Evolutionary conservation across 495 filamentous ascomycete genomes (phyloP).

Genomic region (Lichina pygmaea): DNA sequence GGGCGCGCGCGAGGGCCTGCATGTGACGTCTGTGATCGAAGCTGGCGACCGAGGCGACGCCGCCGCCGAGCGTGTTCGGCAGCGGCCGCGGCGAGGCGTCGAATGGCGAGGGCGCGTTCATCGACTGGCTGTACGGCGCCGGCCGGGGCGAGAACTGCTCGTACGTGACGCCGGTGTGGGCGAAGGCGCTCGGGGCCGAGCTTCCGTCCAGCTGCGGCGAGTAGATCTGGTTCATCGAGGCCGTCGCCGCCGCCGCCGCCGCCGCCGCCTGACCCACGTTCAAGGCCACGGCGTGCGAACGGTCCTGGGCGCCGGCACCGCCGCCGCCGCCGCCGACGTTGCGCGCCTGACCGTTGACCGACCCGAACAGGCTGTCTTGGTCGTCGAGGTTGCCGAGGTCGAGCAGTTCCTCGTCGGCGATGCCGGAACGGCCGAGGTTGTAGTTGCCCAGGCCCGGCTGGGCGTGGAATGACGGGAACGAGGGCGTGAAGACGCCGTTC

Average conservation of each 20-base stretch:
- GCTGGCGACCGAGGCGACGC: neutral
- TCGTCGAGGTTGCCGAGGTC: conserved; percentile 23
- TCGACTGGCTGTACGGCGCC: conserved; percentile 28
- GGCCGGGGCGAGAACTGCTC: conserved; percentile 42
- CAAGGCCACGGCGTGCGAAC: neutral
- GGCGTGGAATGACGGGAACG: conserved; percentile 5
- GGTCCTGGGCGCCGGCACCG: conserved; percentile 2
- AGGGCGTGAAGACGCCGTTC: conserved; percentile 7
- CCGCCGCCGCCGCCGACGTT: conserved; percentile 2
- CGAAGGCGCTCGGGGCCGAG: conserved; percentile 30
- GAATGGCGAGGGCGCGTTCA: conserved; percentile 41
- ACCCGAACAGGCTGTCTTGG: conserved; percentile 1
- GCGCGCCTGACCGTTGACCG: too few species aligned
- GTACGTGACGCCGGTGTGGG: conserved; percentile 29
- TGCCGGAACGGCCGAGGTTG: conserved; percentile 20
- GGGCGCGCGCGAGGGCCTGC: neutral
- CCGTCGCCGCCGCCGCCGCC: conserved; percentile 7
- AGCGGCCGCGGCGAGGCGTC: conserved; percentile 15
- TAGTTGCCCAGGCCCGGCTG: conserved; percentile 9
- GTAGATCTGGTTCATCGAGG: conserved; percentile 35
- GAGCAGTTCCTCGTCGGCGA: conserved; percentile 37
- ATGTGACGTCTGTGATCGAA: neutral
- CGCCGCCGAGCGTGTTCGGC: neutral
- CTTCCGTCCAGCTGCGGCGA: conserved; percentile 70
- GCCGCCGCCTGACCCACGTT: conserved; percentile 6